Percentiles rank a stretch among this genome's conserved stretches.
Conservation (phyloP, 495 filamentous ascomycete genomes). For the Xylaria sp. region DNA sequence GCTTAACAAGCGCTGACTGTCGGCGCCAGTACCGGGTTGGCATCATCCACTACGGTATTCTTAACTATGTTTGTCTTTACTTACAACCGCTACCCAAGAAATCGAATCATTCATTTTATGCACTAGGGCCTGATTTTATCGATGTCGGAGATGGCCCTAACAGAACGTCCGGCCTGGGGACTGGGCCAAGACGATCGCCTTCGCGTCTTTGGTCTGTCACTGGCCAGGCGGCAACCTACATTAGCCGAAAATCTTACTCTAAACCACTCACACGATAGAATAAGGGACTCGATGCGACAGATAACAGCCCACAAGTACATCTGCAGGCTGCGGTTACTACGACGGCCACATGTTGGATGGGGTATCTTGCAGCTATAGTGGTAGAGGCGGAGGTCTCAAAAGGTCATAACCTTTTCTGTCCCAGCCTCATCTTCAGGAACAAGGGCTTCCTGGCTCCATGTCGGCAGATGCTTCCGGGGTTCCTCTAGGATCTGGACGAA, state of each 20-base stretch:
- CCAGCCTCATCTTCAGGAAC: neutral
- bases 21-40: neutral
- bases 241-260: neutral
- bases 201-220: neutral
- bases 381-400: neutral
- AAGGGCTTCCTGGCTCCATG: neutral
- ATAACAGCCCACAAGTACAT: neutral
- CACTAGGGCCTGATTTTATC: neutral
- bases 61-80: neutral
- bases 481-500: neutral
- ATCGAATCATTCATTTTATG: too few species aligned
- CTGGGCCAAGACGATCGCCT: neutral
- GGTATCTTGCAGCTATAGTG: neutral
- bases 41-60: neutral
- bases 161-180: conserved; percentile 12
- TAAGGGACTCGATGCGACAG: neutral
- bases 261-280: neutral
- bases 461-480: neutral
- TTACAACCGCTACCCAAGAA: neutral
- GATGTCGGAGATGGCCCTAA: neutral
- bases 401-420: neutral
- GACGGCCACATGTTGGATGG: neutral
- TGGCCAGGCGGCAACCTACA: conserved; percentile 4
- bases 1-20: neutral
- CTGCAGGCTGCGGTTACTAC: neutral